Evolutionary conservation across 768 basidiomycete genomes (phyloP).

Genomic region (Wakefieldia striispora): DNA sequence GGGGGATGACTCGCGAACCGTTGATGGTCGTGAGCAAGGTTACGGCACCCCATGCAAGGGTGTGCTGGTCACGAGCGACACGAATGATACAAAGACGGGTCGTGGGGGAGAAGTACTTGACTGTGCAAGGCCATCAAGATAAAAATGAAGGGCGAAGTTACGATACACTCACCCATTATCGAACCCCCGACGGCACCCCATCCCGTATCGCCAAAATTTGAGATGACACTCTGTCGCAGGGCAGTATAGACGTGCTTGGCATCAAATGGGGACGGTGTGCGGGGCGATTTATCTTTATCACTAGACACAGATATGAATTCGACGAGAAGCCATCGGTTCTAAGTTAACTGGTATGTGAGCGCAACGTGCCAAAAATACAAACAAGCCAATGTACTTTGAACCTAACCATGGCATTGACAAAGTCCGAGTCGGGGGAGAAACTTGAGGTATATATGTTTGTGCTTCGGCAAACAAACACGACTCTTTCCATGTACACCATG

Average conservation of each 20-base stretch:
- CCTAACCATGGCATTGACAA: constrained; percentile 50
- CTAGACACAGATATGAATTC: constrained; percentile 63
- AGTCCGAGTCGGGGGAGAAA: no score
- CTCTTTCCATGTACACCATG: constrained; percentile 8
- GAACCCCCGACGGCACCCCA: constrained; percentile 80
- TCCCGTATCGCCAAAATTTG: constrained; percentile 80
- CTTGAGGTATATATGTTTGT: constrained; percentile 2
- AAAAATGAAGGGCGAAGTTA: not conserved
- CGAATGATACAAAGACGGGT: constrained; percentile 86
- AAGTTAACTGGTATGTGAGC: not conserved
- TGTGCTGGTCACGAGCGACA: constrained; percentile 78
- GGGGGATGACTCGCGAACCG: constrained; percentile 59
- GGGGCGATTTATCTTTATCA: constrained; percentile 8
- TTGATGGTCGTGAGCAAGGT: constrained; percentile 68
- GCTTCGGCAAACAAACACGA: constrained; percentile 2
- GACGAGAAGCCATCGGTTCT: constrained; percentile 90
- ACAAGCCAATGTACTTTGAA: constrained; percentile 51
- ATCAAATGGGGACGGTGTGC: constrained; percentile 37
- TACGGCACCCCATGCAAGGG: constrained; percentile 75
- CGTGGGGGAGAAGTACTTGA: constrained; percentile 84
- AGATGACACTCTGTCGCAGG: constrained; percentile 63
- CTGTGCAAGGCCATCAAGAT: constrained; percentile 36
- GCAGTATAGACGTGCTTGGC: constrained; percentile 69
- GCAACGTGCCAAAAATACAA: not conserved
- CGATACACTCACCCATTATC: constrained; percentile 53